Evolutionary conservation across 192 early-diverging fungal genomes (phyloP), one percentile per base, ranked within the genome.

Genomic region (Coemansia sp.): DNA sequence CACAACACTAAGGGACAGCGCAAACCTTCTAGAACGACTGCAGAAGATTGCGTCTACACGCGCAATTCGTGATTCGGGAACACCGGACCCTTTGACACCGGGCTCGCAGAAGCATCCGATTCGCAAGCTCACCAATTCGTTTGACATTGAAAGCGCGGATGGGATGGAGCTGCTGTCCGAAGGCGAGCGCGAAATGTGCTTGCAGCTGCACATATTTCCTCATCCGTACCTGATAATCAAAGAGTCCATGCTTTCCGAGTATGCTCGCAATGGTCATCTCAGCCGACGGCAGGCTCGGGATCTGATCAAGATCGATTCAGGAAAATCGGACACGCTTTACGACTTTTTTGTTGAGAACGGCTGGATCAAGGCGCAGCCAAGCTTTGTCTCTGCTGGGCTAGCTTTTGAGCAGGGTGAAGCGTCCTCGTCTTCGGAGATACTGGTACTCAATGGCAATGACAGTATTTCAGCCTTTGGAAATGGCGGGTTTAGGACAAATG

Each of bases 261-360:
- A 93, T 69, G 91, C 89, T 6, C 87, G 85, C 20, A 82, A 76
- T 8, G 94, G 94, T 7, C 60, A 54, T 4, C 78, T 99, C 63
- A 84, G 86, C 55, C 84, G 92, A 52, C 85, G 90, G 51, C 87
- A 91, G 61, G 91, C 92, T 2, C 79, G 93, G n/a, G 85, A 90
- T 51, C 69, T 99, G 60, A 89, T 96, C 79, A 93, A 92, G 77
- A 95, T 98, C 62, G 97, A 99, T 73, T 91, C 90, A 4, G 89
- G 90, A 80, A 97, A 94, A 73, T 91, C 94, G 3, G 85, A 85
- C 70, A 75, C 85, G 69, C 88, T 99, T 8, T 96, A 91, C 67
- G 93, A 98, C 67, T 96, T 97, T 74, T 99, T 96, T 73, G 88
- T 95, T 8, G 87, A 91, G 61, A 91, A 85, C 73, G 94, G 95